A percentile compares a stretch with the other conserved stretches of the same genome.
These are phyloP conservation scores for Phaeotremella fagi DNA, from an alignment of 768 basidiomycete genomes.

Conservation along the genomic window DNA sequence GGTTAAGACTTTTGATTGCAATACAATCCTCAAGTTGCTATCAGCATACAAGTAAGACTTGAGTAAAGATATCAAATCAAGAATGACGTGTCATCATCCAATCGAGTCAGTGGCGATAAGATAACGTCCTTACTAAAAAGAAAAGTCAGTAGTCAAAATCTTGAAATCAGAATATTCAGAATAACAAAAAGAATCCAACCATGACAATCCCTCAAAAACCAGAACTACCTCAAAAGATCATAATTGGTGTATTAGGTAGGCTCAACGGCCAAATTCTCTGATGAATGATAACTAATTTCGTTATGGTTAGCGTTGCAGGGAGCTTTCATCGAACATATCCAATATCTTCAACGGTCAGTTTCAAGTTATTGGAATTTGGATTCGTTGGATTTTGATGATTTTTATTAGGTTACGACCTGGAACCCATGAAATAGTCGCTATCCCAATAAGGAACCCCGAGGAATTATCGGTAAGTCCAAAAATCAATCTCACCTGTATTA, in stretches of 20 bases:
- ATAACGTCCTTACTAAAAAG: too few species aligned
- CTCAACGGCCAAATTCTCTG: neutral
- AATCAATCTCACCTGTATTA: neutral
- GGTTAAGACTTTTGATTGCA: too few species aligned
- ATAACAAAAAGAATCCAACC: neutral
- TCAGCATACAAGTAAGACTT: too few species aligned
- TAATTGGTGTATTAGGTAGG: conserved; percentile 41
- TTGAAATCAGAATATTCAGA: neutral
- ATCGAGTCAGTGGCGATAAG: neutral
- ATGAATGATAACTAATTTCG: neutral
- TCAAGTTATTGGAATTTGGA: too few species aligned
- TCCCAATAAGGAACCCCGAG: conserved; percentile 65
- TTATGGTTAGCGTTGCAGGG: conserved; percentile 74
- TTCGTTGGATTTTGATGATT: too few species aligned
- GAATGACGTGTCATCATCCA: neutral
- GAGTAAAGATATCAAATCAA: too few species aligned
- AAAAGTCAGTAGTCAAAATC: neutral
- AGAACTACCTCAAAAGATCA: conserved; percentile 16
- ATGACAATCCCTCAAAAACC: neutral
- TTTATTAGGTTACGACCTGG: conserved; percentile 24
- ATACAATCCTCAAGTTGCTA: too few species aligned
- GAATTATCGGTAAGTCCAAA: conserved; percentile 57
- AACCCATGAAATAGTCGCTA: conserved; percentile 34
- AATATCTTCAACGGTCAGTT: conserved; percentile 60
- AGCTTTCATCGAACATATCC: conserved; percentile 81